A percentile compares a stretch with the other conserved stretches of the same genome.
phyloP scores from a whole-genome alignment of 441 rosid genomes.

The Melastoma candidum region DNA sequence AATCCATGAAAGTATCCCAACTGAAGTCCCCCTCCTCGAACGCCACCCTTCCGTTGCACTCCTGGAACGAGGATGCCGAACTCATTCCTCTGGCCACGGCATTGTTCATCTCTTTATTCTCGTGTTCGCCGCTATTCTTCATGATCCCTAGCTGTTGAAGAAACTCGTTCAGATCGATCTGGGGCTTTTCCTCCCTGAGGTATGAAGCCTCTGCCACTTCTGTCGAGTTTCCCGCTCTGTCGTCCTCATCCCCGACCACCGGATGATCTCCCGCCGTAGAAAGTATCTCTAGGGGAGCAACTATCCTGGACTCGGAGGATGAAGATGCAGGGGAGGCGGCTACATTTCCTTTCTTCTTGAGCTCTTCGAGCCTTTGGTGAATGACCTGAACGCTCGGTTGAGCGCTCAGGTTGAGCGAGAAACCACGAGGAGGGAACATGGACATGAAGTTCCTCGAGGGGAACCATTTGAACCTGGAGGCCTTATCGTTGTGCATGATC shows the following conservation, averaged over 20 bases:
- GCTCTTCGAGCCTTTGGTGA: conserved; percentile 84
- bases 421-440: conserved; percentile 65
- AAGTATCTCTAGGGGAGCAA: conserved; percentile 5
- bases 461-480: conserved; percentile 55
- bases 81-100: conserved; percentile 16
- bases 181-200: conserved; percentile 43
- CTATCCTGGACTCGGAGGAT: conserved; percentile 33
- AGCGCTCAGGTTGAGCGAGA: conserved; percentile 67
- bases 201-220: conserved; percentile 9
- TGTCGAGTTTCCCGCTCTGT: conserved; percentile 26
- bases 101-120: conserved; percentile 1
- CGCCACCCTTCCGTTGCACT: conserved; percentile 27
- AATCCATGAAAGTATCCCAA: conserved; percentile 69
- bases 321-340: conserved; percentile 34
- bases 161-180: conserved; percentile 84
- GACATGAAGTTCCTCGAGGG: conserved; percentile 85
- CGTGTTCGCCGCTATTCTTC: conserved; percentile 31
- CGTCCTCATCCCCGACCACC: conserved; percentile 10
- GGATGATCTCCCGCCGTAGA: too few relatives aligned
- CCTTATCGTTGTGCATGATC: not conserved
- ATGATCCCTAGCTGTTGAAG: conserved; percentile 82
- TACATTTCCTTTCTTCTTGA: conserved; percentile 38
- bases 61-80: conserved; percentile 28
- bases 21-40: conserved; percentile 41
- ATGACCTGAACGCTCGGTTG: conserved; percentile 84